phyloP scores from a whole-genome alignment of 164 flowering plant genomes.

The Annona squamosa region DNA sequence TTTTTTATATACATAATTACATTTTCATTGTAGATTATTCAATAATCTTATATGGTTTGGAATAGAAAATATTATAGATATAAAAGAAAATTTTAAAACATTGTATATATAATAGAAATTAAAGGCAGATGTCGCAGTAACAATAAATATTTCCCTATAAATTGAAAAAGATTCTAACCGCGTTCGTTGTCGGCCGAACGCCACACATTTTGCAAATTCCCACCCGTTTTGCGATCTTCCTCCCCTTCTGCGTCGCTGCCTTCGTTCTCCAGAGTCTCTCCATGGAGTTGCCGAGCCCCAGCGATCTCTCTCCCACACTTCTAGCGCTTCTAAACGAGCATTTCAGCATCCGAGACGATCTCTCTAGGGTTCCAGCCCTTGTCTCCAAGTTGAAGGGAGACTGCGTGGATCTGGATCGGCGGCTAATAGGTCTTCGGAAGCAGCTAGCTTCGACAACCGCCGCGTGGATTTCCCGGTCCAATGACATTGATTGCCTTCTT shows the following conservation, averaged over 20 bases:
- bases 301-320: constrained; percentile 3
- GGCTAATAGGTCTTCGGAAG: constrained; percentile 14
- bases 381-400: constrained; percentile 13
- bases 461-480: constrained; percentile 19
- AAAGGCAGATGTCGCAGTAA: too few species aligned
- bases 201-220: background rate
- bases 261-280: background rate
- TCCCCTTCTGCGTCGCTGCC: background rate
- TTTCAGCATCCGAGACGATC: constrained; percentile 20
- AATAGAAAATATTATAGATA: too few species aligned
- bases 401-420: constrained; percentile 15
- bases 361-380: constrained; percentile 9
- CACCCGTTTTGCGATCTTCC: background rate
- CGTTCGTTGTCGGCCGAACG: too few species aligned
- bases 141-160: too few species aligned
- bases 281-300: constrained; percentile 10
- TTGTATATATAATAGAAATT: too few species aligned
- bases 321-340: constrained; percentile 7
- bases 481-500: background rate
- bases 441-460: constrained; percentile 11
- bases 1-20: too few species aligned
- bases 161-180: too few species aligned
- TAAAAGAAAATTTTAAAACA: too few species aligned
- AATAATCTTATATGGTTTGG: too few species aligned
- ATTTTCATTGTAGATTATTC: too few species aligned